Evolutionary conservation across 176 grass and related monocot genomes (phyloP), one percentile per base, ranked within the genome.

Genomic region (Oryza meyeriana): DNA sequence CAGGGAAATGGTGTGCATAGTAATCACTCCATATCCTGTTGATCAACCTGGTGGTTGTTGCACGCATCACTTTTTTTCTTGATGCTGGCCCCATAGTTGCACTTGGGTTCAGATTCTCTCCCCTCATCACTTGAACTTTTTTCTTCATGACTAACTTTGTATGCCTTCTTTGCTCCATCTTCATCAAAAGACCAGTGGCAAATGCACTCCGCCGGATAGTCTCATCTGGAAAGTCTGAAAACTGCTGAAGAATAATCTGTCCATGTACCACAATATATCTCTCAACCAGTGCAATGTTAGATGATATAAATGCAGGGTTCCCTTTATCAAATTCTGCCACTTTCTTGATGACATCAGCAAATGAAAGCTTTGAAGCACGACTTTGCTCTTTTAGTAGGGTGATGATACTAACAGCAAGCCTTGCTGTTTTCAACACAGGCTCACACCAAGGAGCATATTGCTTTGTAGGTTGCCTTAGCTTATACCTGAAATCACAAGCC

Each of bases 221-320:
- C 77, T 91, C 90, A 87, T 97, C 94, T 41, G 94, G 94, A 81
- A 90, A 97, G 77, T 97, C 94, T 80, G 92, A 78, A 83, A 97
- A 97, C 82, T 97, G 94, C 77, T 97, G 94, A 87, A 97, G 88
- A 76, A 97, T 92, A 65, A 97, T 97, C 70, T 94, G 92, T 35
- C 92, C 92, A 82, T 97, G 94, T 71, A 97, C 94, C 73, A 94
- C 89, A 87, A 94, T 83, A 71, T 94, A 97, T 67, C 92, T 88
- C 86, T 97, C 94, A 83, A 97, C 92, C 58, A 91, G 81, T 47
- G 58, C 26, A 17, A 88, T 72, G 48, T 90, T 94, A 30, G 92
- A 82, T 10, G 93, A 99, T 86, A 94, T 90, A 79, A 83, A 88
- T 75, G 87, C 82, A 74, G 97, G 74, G 44, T 90, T 57, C 38